Conservation (phyloP, 2,329 filamentous ascomycete species). For the Xylaria sp. region DNA sequence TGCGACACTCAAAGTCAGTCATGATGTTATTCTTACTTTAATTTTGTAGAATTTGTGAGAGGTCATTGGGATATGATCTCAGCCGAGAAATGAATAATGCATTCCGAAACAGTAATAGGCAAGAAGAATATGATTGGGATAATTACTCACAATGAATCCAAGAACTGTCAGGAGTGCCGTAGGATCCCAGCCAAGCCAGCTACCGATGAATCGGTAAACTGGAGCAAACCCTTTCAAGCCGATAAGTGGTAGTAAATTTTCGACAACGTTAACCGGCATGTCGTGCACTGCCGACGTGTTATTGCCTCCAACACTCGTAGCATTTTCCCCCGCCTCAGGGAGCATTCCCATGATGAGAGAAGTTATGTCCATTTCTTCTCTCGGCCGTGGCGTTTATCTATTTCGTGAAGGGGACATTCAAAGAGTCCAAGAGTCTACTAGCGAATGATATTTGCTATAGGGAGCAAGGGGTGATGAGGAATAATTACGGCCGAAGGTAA, state of each 20-base stretch:
- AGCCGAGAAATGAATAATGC: neutral
- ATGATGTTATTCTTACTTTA: neutral
- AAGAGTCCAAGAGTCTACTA: neutral
- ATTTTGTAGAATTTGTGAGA: neutral
- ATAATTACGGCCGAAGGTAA: neutral
- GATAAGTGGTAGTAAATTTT: slow-evolving; percentile 59
- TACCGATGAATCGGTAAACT: slow-evolving; percentile 59
- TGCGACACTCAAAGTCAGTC: neutral
- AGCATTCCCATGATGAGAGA: slow-evolving; percentile 38
- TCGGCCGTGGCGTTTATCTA: neutral
- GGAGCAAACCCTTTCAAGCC: slow-evolving; percentile 58
- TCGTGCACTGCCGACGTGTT: slow-evolving; percentile 32
- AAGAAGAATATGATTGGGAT: neutral
- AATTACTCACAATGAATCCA: slow-evolving; percentile 52
- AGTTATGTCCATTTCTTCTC: slow-evolving; percentile 39
- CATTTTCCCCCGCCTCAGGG: slow-evolving; percentile 39
- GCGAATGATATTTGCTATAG: neutral
- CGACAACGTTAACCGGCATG: slow-evolving; percentile 43
- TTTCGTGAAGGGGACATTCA: neutral
- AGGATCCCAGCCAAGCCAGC: slow-evolving; percentile 61
- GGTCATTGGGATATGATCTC: neutral
- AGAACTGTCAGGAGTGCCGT: slow-evolving; percentile 58
- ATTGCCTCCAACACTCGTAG: slow-evolving; percentile 35
- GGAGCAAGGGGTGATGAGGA: neutral
- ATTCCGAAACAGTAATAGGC: neutral